Evolutionary conservation across 2,329 filamentous ascomycete species (phyloP).

Genomic region (Emericellopsis cladophorae): DNA sequence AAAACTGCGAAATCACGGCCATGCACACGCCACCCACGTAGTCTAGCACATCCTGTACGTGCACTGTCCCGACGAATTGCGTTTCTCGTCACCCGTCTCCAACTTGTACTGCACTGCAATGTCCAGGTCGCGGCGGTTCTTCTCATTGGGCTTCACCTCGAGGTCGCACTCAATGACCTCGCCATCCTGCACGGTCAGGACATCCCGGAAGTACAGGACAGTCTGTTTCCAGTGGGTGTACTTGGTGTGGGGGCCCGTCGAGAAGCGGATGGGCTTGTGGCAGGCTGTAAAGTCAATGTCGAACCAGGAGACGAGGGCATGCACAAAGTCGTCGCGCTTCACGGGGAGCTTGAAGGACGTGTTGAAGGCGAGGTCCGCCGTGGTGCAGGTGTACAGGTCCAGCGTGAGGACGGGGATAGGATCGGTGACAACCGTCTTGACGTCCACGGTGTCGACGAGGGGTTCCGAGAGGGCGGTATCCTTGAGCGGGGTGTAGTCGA

Average conservation of each 20-base stretch:
- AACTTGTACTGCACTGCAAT: conserved; percentile 78
- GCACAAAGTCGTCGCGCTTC: conserved; percentile 86
- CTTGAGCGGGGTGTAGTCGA: conserved; percentile 92
- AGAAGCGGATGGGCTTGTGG: conserved; percentile 96
- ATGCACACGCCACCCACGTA: not conserved
- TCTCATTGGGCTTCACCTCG: conserved; percentile 76
- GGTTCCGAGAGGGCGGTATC: conserved; percentile 87
- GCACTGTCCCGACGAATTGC: conserved; percentile 56
- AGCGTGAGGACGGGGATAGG: conserved; percentile 74
- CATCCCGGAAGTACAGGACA: conserved; percentile 92
- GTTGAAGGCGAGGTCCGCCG: conserved; percentile 72
- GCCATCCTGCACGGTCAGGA: conserved; percentile 79
- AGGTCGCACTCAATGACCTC: conserved; percentile 67
- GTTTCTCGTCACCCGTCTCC: conserved; percentile 59
- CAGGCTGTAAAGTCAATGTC: conserved; percentile 97
- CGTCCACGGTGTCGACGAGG: conserved; percentile 92
- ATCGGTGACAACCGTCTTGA: conserved; percentile 94
- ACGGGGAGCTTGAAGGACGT: conserved; percentile 63
- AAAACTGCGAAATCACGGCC: not conserved
- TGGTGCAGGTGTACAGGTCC: conserved; percentile 83
- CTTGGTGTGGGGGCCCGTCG: conserved; percentile 93
- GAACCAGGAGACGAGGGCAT: conserved; percentile 96
- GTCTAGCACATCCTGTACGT: conserved; percentile 67
- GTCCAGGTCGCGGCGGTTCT: conserved; percentile 91
- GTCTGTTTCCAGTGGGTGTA: conserved; percentile 99